phyloP scores from a whole-genome alignment of 2,329 filamentous ascomycete species.

The Karstenula rhodostoma region DNA sequence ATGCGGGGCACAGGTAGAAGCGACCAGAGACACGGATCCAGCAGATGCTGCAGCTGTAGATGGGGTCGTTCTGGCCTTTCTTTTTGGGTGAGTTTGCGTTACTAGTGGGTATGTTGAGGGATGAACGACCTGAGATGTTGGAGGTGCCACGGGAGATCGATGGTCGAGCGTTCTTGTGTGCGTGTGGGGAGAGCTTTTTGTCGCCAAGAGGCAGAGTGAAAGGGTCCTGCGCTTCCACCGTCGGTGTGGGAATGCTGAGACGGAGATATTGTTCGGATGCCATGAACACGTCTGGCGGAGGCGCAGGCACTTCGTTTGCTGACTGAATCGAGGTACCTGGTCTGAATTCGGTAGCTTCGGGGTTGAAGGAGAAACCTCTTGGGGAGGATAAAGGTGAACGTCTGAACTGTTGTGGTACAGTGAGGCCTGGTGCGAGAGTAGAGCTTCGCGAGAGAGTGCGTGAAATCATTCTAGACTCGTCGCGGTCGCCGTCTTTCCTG shows the following conservation, averaged over 20 bases:
- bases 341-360: conserved; percentile 46
- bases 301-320: conserved; percentile 24
- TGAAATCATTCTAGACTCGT: conserved; percentile 19
- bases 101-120: conserved; percentile 19
- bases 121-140: conserved; percentile 36
- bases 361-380: conserved; percentile 45
- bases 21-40: conserved; percentile 48
- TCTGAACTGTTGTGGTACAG: conserved; percentile 23
- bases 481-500: conserved; percentile 25
- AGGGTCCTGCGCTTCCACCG: conserved; percentile 22
- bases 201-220: conserved; percentile 27
- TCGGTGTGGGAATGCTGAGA: conserved; percentile 39
- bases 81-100: conserved; percentile 22
- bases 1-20: conserved; percentile 46
- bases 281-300: conserved; percentile 25
- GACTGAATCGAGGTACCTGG: conserved; percentile 32
- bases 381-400: conserved; percentile 38
- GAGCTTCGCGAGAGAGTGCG: conserved; percentile 35
- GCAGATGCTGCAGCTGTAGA: conserved; percentile 48
- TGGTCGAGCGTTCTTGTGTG: conserved; percentile 25
- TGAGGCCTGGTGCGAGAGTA: conserved; percentile 34
- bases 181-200: conserved; percentile 20
- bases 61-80: conserved; percentile 23
- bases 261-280: conserved; percentile 40
- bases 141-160: conserved; percentile 39